Evolutionary conservation across 1,284 basidiomycete species (phyloP), one percentile per base, ranked within the genome.

Genomic region (Tilletia setariae): DNA sequence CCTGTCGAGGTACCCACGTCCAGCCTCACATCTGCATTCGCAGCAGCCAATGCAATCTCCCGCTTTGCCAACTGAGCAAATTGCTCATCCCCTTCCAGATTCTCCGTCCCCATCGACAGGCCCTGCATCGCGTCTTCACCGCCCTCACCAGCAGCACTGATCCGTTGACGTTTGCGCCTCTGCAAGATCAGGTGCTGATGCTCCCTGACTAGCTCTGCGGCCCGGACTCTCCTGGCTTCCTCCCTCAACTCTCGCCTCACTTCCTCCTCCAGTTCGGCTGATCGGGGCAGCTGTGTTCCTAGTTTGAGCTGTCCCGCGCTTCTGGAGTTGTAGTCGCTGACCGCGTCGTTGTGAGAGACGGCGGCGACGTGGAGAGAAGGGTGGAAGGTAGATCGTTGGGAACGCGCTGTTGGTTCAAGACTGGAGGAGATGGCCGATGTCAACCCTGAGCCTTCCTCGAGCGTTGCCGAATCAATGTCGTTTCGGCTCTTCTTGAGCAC

Each of bases 381-480:
- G 56, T 61, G 56, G 56, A 61, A 61, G 28, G 56, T 15, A 13
- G 56, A 61, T 6, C 56, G 56, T 40, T 61, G 56, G 28, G 56
- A 61, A 15, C 56, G 56, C 9, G 56, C 56, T 16, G 56, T 61
- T 16, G 56, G 56, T 61, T 61, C 56, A 2, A 61, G 23, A 0
- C 7, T 40, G 16, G 56, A 61, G 28, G 19, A 30, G 13, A 61
- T 19, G 56, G 56, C 13, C 25, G 56, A 61, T 0, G 80, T 82
- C 21, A 82, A 71, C 2, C 80, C 80, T 13, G 79, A 80, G 15
- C 80, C 79, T 63, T 82, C 80, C 44, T 82, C 80, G 19, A 82
- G 68, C 15, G 74, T 69, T 0, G 75, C 71, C 1, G 75, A 70
- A 28, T 79, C 75, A 46, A 82, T 74, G 66, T 81, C 78, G 63